Evolutionary conservation across 2,329 filamentous ascomycete species (phyloP), one percentile per base, ranked within the genome.

Genomic region (Phoma sp.): DNA sequence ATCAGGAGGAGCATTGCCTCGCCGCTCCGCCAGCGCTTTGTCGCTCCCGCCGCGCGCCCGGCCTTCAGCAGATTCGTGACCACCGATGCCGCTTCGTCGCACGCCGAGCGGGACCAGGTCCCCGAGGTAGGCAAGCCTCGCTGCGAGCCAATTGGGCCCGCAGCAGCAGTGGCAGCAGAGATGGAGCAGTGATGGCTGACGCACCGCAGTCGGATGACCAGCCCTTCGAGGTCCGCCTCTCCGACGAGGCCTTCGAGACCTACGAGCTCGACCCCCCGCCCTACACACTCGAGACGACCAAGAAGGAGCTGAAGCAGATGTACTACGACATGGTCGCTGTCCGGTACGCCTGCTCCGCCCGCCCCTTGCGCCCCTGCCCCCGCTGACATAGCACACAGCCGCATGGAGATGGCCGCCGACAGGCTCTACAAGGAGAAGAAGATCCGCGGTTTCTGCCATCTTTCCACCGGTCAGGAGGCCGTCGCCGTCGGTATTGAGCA

Each of bases 351-450:
- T 14, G n/a, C 37, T 36, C 47, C 17, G 23, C 29, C 37, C 21
- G 23, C 26, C 36, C 30, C 32, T n/a, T 33, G 34, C 34, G 21
- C 32, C 25, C 33, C 9, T 12, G 15, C 42, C 38, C 45, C 7
- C 40, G 34, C 65, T 68, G 55, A 68, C 51, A 18, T 37, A 29
- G 32, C 57, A 34, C 60, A 50, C 69, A 96, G 93, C 81, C 95
- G 96, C 78, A 96, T 99, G 95, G 95, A 99, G 82, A 96, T 99
- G 93, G 93, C 93, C 66, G 92, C 95, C 81, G 95, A 99, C 77
- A 87, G 93, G 76, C 84, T 99, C 74, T 99, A 99, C 91, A 99
- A 99, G 85, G 95, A 98, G 84, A 99, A 99, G 89, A 98, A 99
- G 86, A 98, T 99, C 72, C 91, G 95, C 72, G 95, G 95, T 82